Evolutionary conservation across 768 basidiomycete genomes (phyloP).

Genomic region (Lactarius trivialis): DNA sequence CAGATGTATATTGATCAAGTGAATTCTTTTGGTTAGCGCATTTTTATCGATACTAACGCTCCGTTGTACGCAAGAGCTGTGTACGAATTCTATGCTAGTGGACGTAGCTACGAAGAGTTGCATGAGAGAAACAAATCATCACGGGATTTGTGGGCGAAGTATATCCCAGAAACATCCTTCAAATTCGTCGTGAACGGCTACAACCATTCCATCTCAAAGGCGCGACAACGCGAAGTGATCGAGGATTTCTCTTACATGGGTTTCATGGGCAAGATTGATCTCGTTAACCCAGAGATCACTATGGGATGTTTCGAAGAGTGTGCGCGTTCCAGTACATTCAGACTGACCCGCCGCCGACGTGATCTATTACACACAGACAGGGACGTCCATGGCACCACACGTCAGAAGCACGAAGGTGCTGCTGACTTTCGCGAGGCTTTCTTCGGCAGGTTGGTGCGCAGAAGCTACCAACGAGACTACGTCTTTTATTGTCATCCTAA

Average conservation of each 20-base stretch:
- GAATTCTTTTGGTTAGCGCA: constrained; percentile 24
- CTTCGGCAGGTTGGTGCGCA: constrained; percentile 82
- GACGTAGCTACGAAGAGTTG: constrained; percentile 58
- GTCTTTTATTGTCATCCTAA: not conserved
- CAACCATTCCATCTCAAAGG: constrained; percentile 66
- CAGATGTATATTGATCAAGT: constrained; percentile 84
- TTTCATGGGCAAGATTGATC: constrained; percentile 71
- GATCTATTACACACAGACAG: constrained; percentile 36
- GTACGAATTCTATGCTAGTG: constrained; percentile 73
- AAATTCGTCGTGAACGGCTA: constrained; percentile 71
- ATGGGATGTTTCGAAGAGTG: constrained; percentile 85
- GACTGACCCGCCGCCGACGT: not conserved
- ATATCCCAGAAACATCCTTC: constrained; percentile 65
- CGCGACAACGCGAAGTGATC: constrained; percentile 58
- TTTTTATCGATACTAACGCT: not conserved
- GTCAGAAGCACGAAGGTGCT: constrained; percentile 51
- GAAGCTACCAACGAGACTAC: not conserved
- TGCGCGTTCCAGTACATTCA: constrained; percentile 30
- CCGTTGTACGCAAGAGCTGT: constrained; percentile 48
- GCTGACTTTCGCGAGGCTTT: constrained; percentile 66
- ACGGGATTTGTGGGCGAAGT: constrained; percentile 48
- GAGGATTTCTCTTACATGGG: constrained; percentile 83
- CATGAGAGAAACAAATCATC: constrained; percentile 48
- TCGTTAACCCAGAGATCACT: constrained; percentile 70
- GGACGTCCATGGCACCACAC: constrained; percentile 40